A percentile compares a stretch with the other conserved stretches of the same genome.
Conservation (phyloP, 805 yeast genomes). For the Pichia manshurica region DNA sequence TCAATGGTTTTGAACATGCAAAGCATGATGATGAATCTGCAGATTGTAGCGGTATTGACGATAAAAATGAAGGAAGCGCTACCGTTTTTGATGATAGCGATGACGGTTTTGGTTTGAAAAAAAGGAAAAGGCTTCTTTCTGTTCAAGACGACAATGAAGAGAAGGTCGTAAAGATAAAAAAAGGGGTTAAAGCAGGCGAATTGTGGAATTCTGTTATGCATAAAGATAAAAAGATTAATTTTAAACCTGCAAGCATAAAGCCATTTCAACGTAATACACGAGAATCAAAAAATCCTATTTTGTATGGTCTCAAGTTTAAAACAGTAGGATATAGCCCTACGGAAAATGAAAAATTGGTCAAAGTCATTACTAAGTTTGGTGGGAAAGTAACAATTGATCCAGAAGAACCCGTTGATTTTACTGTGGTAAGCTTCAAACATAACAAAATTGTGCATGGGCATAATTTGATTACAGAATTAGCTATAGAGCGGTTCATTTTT, state of each 20-base stretch:
- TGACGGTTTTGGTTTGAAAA: background rate
- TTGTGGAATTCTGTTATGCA: constrained; percentile 26
- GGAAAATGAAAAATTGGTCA: constrained; percentile 19
- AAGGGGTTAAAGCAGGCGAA: background rate
- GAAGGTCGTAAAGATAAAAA: constrained; percentile 14
- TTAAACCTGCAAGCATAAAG: background rate
- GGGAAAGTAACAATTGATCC: constrained; percentile 14
- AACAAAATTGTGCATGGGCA: background rate
- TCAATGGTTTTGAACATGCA: background rate
- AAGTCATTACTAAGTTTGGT: constrained; percentile 22
- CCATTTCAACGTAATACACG: background rate
- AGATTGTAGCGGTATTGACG: background rate
- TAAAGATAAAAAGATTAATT: constrained; percentile 2
- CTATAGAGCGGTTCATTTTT: constrained; percentile 27
- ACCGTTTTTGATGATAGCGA: background rate
- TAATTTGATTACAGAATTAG: constrained; percentile 25
- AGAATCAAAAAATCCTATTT: constrained; percentile 11
- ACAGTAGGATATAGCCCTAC: constrained; percentile 17
- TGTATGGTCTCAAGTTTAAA: constrained; percentile 18
- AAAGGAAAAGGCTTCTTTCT: background rate
- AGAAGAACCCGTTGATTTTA: constrained; percentile 10
- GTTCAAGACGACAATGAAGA: background rate
- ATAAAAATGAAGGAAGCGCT: background rate
- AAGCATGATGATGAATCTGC: background rate
- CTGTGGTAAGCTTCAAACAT: constrained; percentile 20